These are phyloP conservation scores for Neodidymelliopsis sp. DNA, from an alignment of 2,329 filamentous ascomycete species.

Conservation along the genomic window DNA sequence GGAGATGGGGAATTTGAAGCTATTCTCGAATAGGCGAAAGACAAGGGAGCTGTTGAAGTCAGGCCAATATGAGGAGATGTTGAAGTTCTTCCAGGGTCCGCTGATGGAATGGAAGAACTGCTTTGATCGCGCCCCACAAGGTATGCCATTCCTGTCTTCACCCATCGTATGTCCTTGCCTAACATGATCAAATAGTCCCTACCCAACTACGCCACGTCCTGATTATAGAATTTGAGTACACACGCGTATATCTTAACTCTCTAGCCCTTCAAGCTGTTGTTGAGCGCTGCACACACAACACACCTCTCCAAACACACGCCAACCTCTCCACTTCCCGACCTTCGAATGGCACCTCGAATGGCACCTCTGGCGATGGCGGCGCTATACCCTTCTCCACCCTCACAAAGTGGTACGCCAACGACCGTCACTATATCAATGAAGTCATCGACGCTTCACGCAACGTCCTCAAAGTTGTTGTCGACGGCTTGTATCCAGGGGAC, in stretches of 20 bases:
- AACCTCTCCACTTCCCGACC: constrained; percentile 35
- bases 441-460: constrained; percentile 81
- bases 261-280: constrained; percentile 93
- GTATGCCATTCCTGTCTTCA: constrained; percentile 23
- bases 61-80: constrained; percentile 80
- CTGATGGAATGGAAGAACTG: constrained; percentile 80
- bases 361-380: constrained; percentile 43
- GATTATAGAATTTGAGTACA: constrained; percentile 94
- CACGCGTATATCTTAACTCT: constrained; percentile 93
- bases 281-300: constrained; percentile 85
- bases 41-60: constrained; percentile 89
- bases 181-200: constrained; percentile 59
- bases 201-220: constrained; percentile 75
- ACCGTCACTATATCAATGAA: constrained; percentile 69
- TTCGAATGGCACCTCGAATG: constrained; percentile 20
- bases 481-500: constrained; percentile 75
- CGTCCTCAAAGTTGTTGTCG: constrained; percentile 77
- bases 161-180: constrained; percentile 13
- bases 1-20: constrained; percentile 85
- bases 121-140: constrained; percentile 75
- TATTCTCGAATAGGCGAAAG: constrained; percentile 87
- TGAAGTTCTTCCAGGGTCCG: constrained; percentile 82
- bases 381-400: constrained; percentile 56
- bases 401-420: constrained; percentile 62
- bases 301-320: constrained; percentile 51